These are phyloP conservation scores for Diversispora epigaea DNA, from an alignment of 192 early-diverging fungal genomes.

Conservation along the genomic window DNA sequence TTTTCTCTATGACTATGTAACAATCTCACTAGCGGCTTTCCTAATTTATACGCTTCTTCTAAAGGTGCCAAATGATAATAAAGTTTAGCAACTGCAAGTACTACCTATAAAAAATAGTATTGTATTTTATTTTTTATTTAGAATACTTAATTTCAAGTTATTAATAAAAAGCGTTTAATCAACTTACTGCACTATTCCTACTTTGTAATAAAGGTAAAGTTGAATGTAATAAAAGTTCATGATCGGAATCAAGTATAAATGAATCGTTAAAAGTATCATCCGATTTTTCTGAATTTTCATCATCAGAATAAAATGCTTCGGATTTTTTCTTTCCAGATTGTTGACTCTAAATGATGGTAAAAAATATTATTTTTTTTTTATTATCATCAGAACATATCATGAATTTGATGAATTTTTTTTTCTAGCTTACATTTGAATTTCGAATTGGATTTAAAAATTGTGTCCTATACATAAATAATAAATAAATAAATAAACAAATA, in stretches of 20 bases:
- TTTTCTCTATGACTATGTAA: slow-evolving; percentile 73
- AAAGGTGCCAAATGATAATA: slow-evolving; percentile 66
- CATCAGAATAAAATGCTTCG: slow-evolving; percentile 53
- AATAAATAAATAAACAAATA: too few relatives aligned
- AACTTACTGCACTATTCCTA: slow-evolving; percentile 76
- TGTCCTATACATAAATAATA: not conserved
- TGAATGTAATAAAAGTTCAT: slow-evolving; percentile 67
- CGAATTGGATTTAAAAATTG: slow-evolving; percentile 64
- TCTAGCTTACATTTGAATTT: slow-evolving; percentile 29
- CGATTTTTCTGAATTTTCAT: slow-evolving; percentile 50
- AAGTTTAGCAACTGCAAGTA: slow-evolving; percentile 66
- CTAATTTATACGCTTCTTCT: slow-evolving; percentile 55
- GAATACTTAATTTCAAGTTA: not conserved
- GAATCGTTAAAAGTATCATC: slow-evolving; percentile 34
- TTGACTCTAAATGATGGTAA: not conserved
- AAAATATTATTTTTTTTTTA: too few relatives aligned
- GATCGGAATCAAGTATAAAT: slow-evolving; percentile 73
- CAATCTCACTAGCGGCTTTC: slow-evolving; percentile 74
- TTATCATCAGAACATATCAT: too few relatives aligned
- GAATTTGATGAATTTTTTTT: not conserved
- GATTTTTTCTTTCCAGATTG: slow-evolving; percentile 38
- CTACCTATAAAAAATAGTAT: slow-evolving; percentile 47
- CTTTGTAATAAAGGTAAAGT: slow-evolving; percentile 75
- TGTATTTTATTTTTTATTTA: not conserved
- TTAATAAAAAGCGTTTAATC: not conserved